These are phyloP conservation scores for Mortierella sp. DNA, from an alignment of 371 early-diverging fungal species.

Conservation along the genomic window DNA sequence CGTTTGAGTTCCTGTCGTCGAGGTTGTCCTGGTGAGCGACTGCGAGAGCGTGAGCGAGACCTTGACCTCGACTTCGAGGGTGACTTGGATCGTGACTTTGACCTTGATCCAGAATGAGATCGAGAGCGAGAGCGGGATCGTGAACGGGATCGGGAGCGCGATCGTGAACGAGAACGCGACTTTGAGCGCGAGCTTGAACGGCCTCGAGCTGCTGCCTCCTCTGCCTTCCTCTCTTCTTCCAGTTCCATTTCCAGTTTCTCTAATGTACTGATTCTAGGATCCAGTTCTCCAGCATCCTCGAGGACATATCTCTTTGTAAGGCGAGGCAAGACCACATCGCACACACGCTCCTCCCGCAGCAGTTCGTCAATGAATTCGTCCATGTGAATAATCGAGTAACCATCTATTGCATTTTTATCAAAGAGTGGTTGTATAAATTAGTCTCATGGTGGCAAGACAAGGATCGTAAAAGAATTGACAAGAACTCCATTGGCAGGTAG, in stretches of 20 bases:
- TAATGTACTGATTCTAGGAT: constrained; percentile 85
- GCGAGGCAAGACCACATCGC: constrained; percentile 91
- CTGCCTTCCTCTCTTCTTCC: constrained; percentile 60
- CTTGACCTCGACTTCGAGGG: constrained; percentile 8
- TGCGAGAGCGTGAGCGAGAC: constrained; percentile 14
- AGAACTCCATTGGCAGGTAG: neutral
- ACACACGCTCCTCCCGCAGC: constrained; percentile 84
- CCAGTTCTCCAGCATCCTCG: constrained; percentile 90
- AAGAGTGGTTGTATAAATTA: neutral
- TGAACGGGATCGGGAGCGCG: constrained; percentile 23
- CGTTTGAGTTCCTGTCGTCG: neutral
- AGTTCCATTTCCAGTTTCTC: constrained; percentile 85
- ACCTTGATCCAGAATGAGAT: neutral
- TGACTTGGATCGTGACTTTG: constrained; percentile 14
- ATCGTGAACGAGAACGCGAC: constrained; percentile 29
- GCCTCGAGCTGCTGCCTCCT: constrained; percentile 25
- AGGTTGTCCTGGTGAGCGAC: constrained; percentile 7
- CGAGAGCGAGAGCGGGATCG: constrained; percentile 13
- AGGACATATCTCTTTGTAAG: constrained; percentile 83
- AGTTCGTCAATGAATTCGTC: constrained; percentile 94
- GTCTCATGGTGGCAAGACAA: neutral
- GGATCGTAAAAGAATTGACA: neutral
- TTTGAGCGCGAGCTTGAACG: constrained; percentile 29
- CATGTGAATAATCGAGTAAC: constrained; percentile 80
- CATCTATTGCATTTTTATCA: constrained; percentile 56